phyloP scores from a whole-genome alignment of 768 basidiomycete species.

The button mushroom (Agaricus bisporus) region DNA sequence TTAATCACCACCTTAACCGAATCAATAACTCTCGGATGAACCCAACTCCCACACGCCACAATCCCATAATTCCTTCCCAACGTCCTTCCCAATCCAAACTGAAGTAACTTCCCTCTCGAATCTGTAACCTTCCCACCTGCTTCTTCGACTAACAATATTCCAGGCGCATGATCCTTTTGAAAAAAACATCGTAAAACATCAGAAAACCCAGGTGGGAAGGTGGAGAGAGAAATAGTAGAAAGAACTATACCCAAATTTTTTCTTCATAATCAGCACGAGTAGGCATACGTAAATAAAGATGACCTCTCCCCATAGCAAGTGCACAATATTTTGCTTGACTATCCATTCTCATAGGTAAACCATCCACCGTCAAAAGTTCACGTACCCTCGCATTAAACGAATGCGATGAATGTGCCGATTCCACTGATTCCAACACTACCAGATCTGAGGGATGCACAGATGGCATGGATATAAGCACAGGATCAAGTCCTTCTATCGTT shows the following conservation, averaged over 20 bases:
- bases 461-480: slow-evolving; percentile 33
- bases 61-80: slow-evolving; percentile 85
- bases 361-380: slow-evolving; percentile 55
- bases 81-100: slow-evolving; percentile 85
- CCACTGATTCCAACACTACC: slow-evolving; percentile 86
- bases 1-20: slow-evolving; percentile 60
- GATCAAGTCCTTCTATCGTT: slow-evolving; percentile 43
- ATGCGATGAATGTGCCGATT: slow-evolving; percentile 88
- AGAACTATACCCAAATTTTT: slow-evolving; percentile 94
- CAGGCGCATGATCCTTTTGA: slow-evolving; percentile 96
- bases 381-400: slow-evolving; percentile 76
- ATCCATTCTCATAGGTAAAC: slow-evolving; percentile 79
- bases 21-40: slow-evolving; percentile 62
- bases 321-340: slow-evolving; percentile 94
- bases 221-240: no score
- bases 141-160: slow-evolving; percentile 78
- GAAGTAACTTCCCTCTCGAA: slow-evolving; percentile 67
- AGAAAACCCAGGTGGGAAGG: no score
- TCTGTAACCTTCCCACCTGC: slow-evolving; percentile 88
- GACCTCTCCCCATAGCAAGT: slow-evolving; percentile 82
- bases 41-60: slow-evolving; percentile 70
- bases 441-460: slow-evolving; percentile 38
- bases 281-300: slow-evolving; percentile 76
- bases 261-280: slow-evolving; percentile 75
- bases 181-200: no score